phyloP scores from a whole-genome alignment of 148 eudicot species.

The Amaranthus cruentus region DNA sequence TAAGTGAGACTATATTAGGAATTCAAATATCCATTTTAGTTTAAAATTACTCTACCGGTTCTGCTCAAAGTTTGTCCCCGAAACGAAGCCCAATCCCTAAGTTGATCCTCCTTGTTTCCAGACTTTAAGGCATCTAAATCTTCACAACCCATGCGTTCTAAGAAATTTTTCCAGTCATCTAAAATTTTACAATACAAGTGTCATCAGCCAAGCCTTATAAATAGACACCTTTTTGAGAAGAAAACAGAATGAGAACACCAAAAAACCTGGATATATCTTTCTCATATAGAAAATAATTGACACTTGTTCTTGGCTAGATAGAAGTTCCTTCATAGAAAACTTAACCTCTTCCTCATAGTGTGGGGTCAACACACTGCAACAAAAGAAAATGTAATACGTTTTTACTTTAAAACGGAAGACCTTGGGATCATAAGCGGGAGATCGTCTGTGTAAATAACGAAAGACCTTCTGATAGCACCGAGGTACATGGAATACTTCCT shows the following conservation, averaged over 20 bases:
- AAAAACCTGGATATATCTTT: constrained; percentile 87
- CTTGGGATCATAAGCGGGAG: too few relatives aligned
- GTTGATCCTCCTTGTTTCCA: constrained; percentile 50
- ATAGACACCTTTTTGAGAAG: not conserved
- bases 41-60: constrained; percentile 44
- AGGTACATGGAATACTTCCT: constrained; percentile 4
- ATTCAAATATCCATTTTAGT: not conserved
- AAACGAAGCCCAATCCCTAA: constrained; percentile 87
- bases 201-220: constrained; percentile 1
- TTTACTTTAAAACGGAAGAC: not conserved
- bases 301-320: constrained; percentile 66
- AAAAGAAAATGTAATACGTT: constrained; percentile 12
- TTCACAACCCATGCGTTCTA: constrained; percentile 63
- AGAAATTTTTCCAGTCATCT: constrained; percentile 91
- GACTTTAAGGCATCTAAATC: constrained; percentile 32
- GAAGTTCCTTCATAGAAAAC: constrained; percentile 66
- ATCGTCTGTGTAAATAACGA: not conserved
- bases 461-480: not conserved
- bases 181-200: constrained; percentile 12
- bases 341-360: constrained; percentile 83
- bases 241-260: not conserved
- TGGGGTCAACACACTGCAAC: constrained; percentile 86
- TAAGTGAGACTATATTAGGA: not conserved
- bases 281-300: constrained; percentile 82
- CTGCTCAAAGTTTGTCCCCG: constrained; percentile 90